Base-by-base conservation (phyloP, 306 rosid genomes). In the Notholithocarpus densiflorus region DNA sequence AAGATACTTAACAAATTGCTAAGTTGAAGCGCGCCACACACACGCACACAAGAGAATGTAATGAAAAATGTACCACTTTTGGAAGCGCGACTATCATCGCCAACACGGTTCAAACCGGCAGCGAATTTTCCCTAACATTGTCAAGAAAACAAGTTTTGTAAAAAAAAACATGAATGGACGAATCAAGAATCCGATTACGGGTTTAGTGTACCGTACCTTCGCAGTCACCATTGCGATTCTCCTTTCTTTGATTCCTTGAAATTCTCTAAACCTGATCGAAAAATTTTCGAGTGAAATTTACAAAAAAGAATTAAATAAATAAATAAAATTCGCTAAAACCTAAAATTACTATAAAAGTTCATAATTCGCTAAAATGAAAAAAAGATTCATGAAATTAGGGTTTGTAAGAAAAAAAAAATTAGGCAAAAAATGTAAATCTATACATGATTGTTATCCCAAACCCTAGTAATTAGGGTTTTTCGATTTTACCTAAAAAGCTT, bases 71-170 rank as follows among this genome's bases (percentile, higher is more conserved):
- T 79, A 84, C 92, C 91, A 71, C 72, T 76, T 54, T 75, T 76
- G 61, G 81, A 86, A 40, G 85, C 66, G 72, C 19, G 87, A 48
- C 64, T 84, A 37, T 77, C 89, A 43, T 74, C 81, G 21, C 84
- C 77, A 18, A 75, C 80, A 75, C 75, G 82, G 12, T 84, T 82
- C 60, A 74, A 61, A 7, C 64, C 87, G n/a, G 78, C 40, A 66
- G 83, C 76, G 51, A 86, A 74, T 75, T 88, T 87, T 54, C 77
- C 87, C 96, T 90, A 78, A 26, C 80, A 56, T 70, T 71, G 45
- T 53, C 19, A 76, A 75, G 78, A 81, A 72, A 23, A 43, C 51
- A 54, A 55, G 68, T 61, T 45, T 13, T 56, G 27, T 56, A 76
- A 83, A 32, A 76, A 83, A 32, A 40, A 75, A 31, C 48, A 62